phyloP scores from a whole-genome alignment of 257 asterid genomes.

The Solanum paucissectum region DNA sequence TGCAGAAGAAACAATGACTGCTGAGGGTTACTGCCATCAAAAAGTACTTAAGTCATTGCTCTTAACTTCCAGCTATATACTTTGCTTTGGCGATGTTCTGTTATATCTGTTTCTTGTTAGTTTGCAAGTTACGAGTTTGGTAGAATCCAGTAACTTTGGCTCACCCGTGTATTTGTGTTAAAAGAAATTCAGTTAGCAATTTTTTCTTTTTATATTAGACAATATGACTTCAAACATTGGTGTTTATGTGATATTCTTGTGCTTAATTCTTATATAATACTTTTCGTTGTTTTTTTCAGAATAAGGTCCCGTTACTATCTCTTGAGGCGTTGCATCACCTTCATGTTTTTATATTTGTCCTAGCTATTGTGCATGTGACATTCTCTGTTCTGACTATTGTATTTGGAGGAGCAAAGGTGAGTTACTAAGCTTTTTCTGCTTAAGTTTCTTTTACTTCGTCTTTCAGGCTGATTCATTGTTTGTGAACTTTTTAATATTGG shows the following conservation, averaged over 20 bases:
- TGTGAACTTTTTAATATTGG: not conserved
- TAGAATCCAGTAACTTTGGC: not conserved
- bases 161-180: not conserved
- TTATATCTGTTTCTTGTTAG: not conserved
- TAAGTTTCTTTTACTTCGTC: not conserved
- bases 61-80: not conserved
- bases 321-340: constrained; percentile 58
- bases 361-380: constrained; percentile 54
- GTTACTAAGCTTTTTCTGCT: not conserved
- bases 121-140: not conserved
- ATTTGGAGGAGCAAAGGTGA: constrained; percentile 57
- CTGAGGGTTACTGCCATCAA: not conserved
- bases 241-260: not conserved
- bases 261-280: not conserved
- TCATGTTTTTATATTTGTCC: constrained; percentile 69
- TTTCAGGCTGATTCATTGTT: not conserved
- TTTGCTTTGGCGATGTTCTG: not conserved
- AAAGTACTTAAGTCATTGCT: not conserved
- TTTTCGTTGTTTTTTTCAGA: constrained; percentile 15
- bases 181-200: not conserved
- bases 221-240: not conserved
- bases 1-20: not conserved
- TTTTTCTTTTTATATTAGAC: not conserved
- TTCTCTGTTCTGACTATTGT: constrained; percentile 56
- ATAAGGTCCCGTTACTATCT: constrained; percentile 49